Evolutionary conservation across 1,139 yeast genomes (phyloP).

Genomic region (Scheffersomyces lignicola): DNA sequence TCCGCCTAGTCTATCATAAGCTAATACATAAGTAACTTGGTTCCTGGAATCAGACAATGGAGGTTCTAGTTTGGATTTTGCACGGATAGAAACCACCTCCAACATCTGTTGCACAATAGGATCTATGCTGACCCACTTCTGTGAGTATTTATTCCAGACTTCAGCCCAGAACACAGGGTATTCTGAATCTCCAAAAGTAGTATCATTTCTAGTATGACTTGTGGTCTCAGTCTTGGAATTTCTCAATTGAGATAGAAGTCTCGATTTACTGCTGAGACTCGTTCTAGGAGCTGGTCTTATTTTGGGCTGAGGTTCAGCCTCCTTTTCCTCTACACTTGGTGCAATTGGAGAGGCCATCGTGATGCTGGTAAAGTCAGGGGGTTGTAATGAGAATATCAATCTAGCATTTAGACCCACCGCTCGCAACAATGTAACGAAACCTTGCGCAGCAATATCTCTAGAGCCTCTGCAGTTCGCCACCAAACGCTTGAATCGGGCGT

Average conservation of each 20-base stretch:
- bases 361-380: slow-evolving; percentile 72
- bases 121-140: slow-evolving; percentile 84
- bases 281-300: background rate
- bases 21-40: slow-evolving; percentile 70
- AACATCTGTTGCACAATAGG: slow-evolving; percentile 66
- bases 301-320: background rate
- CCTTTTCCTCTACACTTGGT: slow-evolving; percentile 3
- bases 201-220: slow-evolving; percentile 9
- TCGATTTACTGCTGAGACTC: slow-evolving; percentile 5
- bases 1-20: slow-evolving; percentile 65
- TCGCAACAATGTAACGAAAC: slow-evolving; percentile 75
- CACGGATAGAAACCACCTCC: slow-evolving; percentile 61
- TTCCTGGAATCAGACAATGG: slow-evolving; percentile 62
- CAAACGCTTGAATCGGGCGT: slow-evolving; percentile 39
- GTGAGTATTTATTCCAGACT: slow-evolving; percentile 77
- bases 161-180: slow-evolving; percentile 92
- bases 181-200: slow-evolving; percentile 27
- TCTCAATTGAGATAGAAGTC: slow-evolving; percentile 5
- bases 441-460: slow-evolving; percentile 81
- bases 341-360: slow-evolving; percentile 17
- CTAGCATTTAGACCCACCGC: slow-evolving; percentile 73
- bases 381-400: slow-evolving; percentile 79
- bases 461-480: slow-evolving; percentile 60
- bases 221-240: background rate
- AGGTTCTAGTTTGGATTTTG: slow-evolving; percentile 73